A percentile compares a stretch with the other conserved stretches of the same genome.
These are phyloP conservation scores for Kwoniella shandongensis DNA, from an alignment of 768 basidiomycete genomes.

Conservation along the genomic window DNA sequence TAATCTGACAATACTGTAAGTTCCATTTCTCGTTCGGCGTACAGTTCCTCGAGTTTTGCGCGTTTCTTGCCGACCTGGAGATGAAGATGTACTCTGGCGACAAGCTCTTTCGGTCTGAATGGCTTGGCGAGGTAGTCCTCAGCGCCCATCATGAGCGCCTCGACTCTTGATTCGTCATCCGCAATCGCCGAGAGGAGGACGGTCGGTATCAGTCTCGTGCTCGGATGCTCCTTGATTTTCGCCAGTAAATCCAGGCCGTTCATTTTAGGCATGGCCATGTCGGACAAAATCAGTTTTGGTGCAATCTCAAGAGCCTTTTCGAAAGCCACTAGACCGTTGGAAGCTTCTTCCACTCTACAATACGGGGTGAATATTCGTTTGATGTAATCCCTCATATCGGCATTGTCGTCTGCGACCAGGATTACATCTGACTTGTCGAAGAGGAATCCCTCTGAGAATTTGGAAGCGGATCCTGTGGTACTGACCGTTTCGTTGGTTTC, in stretches of 20 bases:
- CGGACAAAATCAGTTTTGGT: slow-evolving; percentile 53
- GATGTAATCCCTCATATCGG: slow-evolving; percentile 53
- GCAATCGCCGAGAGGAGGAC: slow-evolving; percentile 52
- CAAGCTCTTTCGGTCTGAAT: slow-evolving; percentile 54
- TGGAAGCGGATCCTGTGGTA: slow-evolving; percentile 9
- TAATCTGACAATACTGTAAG: slow-evolving; percentile 39
- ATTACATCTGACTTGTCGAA: slow-evolving; percentile 51
- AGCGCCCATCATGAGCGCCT: slow-evolving; percentile 54
- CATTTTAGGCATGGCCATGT: slow-evolving; percentile 54
- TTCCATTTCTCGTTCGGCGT: slow-evolving; percentile 35
- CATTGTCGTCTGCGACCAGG: slow-evolving; percentile 52
- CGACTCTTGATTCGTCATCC: slow-evolving; percentile 53
- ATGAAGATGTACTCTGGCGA: slow-evolving; percentile 56
- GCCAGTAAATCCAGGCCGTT: slow-evolving; percentile 40
- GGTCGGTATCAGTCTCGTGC: slow-evolving; percentile 44
- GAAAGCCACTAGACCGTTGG: slow-evolving; percentile 49
- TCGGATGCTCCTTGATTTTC: slow-evolving; percentile 36
- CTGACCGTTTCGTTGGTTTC: slow-evolving; percentile 26
- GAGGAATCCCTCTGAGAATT: slow-evolving; percentile 39
- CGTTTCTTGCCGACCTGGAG: slow-evolving; percentile 56
- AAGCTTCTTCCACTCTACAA: slow-evolving; percentile 53
- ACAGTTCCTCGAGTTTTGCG: slow-evolving; percentile 38
- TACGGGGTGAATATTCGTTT: slow-evolving; percentile 51
- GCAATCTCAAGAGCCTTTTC: slow-evolving; percentile 36
- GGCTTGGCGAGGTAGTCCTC: slow-evolving; percentile 56